phyloP scores from a whole-genome alignment of 768 basidiomycete genomes.

The Macrolepiota albuminosa region DNA sequence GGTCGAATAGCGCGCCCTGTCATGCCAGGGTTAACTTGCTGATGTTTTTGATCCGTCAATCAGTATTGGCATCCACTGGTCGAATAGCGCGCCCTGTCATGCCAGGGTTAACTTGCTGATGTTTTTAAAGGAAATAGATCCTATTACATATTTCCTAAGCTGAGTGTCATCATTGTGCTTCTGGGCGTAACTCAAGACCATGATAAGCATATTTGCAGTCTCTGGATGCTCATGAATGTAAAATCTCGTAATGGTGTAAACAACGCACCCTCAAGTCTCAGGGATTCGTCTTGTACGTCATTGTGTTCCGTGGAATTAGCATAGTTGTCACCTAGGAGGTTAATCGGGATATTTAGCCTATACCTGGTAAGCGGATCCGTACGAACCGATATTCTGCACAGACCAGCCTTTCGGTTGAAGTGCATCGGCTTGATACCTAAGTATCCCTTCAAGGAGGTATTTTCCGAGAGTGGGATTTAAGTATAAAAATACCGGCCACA shows the following conservation, averaged over 20 bases:
- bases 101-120: neutral
- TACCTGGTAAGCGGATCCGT: neutral
- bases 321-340: conserved; percentile 28
- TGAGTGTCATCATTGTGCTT: conserved; percentile 45
- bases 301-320: conserved; percentile 39
- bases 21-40: no score
- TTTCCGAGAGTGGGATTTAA: conserved; percentile 51
- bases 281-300: conserved; percentile 42
- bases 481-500: conserved; percentile 51
- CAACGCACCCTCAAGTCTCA: conserved; percentile 44
- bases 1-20: conserved; percentile 38
- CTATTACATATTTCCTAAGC: conserved; percentile 37
- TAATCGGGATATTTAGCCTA: neutral
- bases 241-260: neutral
- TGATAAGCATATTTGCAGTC: conserved; percentile 70
- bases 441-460: conserved; percentile 53
- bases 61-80: conserved; percentile 62
- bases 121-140: conserved; percentile 12
- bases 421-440: conserved; percentile 61
- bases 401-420: conserved; percentile 61
- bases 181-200: conserved; percentile 59
- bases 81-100: conserved; percentile 33
- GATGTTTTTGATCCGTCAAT: conserved; percentile 44
- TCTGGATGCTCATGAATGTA: conserved; percentile 30
- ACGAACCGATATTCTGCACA: conserved; percentile 55